Conservation (phyloP, 345 rosid species). For the Melaleuca alternifolia region DNA sequence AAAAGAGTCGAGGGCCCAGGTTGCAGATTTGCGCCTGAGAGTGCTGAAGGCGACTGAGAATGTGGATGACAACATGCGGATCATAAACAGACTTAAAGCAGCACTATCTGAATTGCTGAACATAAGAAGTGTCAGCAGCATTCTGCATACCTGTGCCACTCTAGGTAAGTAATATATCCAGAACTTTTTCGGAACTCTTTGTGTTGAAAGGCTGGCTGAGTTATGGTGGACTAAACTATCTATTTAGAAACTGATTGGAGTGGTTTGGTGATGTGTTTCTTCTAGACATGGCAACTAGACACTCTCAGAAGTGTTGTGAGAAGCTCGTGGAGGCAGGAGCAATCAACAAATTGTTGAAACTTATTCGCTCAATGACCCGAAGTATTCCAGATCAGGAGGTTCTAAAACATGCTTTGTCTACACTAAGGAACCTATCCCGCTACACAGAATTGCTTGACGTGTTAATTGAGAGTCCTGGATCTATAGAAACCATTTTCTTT, state of each 20-base stretch:
- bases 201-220: neutral
- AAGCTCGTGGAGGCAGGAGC: constrained; percentile 89
- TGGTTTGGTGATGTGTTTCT: neutral
- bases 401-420: constrained; percentile 68
- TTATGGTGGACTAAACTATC: neutral
- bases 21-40: constrained; percentile 52
- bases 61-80: constrained; percentile 69
- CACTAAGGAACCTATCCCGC: constrained; percentile 62
- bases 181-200: neutral
- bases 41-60: constrained; percentile 62
- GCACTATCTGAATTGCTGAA: constrained; percentile 70
- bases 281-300: constrained; percentile 62
- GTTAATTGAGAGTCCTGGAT: constrained; percentile 40
- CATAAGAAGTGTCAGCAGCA: constrained; percentile 67
- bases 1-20: constrained; percentile 51
- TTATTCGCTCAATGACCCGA: constrained; percentile 59
- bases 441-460: constrained; percentile 53
- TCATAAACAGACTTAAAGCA: constrained; percentile 63
- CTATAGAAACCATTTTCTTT: constrained; percentile 51
- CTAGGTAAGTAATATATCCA: constrained; percentile 34
- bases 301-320: constrained; percentile 80
- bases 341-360: constrained; percentile 43
- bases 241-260: neutral
- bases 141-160: constrained; percentile 76
- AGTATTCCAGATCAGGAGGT: constrained; percentile 93